phyloP scores from a whole-genome alignment of 495 filamentous ascomycete genomes.

The Hypoxylon fragiforme region DNA sequence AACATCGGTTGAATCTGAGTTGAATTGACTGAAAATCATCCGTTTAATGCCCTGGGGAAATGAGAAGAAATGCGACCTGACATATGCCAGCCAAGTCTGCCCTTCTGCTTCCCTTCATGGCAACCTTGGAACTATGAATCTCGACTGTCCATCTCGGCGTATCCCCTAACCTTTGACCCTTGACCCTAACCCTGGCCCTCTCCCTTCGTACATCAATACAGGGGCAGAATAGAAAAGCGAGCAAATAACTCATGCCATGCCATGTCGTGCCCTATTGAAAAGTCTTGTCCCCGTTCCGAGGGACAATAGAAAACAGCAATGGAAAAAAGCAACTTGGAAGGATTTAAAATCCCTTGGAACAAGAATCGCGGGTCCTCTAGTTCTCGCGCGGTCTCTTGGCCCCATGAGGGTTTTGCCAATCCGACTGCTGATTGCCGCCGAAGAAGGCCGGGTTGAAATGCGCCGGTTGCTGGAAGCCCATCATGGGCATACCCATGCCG shows the following conservation, averaged over 20 bases:
- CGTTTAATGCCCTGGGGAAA: no score
- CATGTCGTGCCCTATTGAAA: not conserved
- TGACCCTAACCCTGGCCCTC: not conserved
- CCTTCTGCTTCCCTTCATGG: not conserved
- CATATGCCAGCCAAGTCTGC: not conserved
- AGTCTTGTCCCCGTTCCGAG: not conserved
- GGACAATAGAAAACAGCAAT: no score
- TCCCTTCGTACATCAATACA: not conserved
- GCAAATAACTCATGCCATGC: not conserved
- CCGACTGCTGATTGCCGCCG: conserved; percentile 56
- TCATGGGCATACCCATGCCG: conserved; percentile 57
- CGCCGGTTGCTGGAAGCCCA: conserved; percentile 69
- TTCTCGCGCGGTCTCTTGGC: conserved; percentile 76
- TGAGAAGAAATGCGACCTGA: no score
- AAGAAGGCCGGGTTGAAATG: conserved; percentile 87
- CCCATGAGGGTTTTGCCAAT: conserved; percentile 80
- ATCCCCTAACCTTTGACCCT: not conserved
- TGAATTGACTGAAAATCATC: not conserved
- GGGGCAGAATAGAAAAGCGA: not conserved
- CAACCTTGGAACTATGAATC: not conserved
- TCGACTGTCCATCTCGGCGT: not conserved
- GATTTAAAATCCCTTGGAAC: not conserved
- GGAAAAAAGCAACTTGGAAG: not conserved
- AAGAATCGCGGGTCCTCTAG: conserved; percentile 37
- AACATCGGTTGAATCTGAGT: not conserved